Conservation (phyloP, 2,329 filamentous ascomycete species). For the Trichoderma sp. region DNA sequence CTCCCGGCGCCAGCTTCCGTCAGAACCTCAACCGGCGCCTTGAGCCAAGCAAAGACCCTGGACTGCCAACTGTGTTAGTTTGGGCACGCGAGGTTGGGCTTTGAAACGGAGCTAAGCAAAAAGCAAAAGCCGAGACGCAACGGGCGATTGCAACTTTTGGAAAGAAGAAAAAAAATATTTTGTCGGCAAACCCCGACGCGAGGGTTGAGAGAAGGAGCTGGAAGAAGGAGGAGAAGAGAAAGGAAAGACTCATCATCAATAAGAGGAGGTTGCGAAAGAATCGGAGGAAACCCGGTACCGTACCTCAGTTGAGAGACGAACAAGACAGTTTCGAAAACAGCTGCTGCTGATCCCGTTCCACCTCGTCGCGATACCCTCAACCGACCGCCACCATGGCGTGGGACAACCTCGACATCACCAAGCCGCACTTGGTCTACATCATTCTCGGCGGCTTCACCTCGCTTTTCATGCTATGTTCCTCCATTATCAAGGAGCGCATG, state of each 20-base stretch:
- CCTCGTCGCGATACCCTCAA: not conserved
- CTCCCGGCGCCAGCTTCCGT: conserved; percentile 10
- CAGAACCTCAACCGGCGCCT: conserved; percentile 2
- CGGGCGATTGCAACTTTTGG: not conserved
- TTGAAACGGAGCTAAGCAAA: conserved; percentile 9
- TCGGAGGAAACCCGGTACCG: not conserved
- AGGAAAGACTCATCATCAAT: not conserved
- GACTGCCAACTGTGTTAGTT: not conserved
- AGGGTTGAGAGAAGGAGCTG: not conserved
- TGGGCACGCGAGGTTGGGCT: not conserved
- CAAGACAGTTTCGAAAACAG: not conserved
- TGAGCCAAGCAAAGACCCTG: conserved; percentile 11
- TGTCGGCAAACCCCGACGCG: not conserved
- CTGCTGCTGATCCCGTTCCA: not conserved
- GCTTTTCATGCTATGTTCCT: conserved; percentile 97
- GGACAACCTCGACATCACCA: conserved; percentile 81
- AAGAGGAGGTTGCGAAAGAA: not conserved
- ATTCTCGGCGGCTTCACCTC: conserved; percentile 97
- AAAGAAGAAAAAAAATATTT: not conserved
- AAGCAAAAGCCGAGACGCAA: not conserved
- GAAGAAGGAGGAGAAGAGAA: not conserved
- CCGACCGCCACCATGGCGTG: conserved; percentile 59
- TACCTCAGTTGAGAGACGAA: not conserved
- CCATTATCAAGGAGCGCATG: conserved; percentile 95
- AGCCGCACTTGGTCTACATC: conserved; percentile 96